Percentiles rank a stretch among this genome's conserved stretches.
Evolutionary conservation across 192 early-diverging fungal genomes (phyloP).

Genomic region (Pecoramyces ruminantium): DNA sequence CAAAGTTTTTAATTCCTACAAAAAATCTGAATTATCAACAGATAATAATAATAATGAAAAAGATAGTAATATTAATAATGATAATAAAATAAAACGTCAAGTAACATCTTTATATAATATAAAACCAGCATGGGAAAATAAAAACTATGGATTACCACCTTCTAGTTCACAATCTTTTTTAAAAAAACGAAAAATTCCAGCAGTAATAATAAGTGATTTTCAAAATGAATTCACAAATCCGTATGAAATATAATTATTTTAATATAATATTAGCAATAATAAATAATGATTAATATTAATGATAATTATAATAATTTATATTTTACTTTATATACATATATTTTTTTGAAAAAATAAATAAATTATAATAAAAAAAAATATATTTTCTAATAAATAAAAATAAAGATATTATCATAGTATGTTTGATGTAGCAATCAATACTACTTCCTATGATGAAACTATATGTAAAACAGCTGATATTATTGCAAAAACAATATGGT

Average conservation of each 20-base stretch:
- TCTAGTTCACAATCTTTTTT: slow-evolving; percentile 55
- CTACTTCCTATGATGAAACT: slow-evolving; percentile 7
- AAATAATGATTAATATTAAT: slow-evolving; percentile 7
- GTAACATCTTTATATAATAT: background rate
- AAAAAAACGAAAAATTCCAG: slow-evolving; percentile 34
- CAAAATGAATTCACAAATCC: background rate
- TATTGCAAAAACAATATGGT: background rate
- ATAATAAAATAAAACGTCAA: background rate
- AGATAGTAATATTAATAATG: too few relatives aligned
- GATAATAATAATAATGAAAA: slow-evolving; percentile 9
- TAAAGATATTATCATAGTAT: slow-evolving; percentile 43
- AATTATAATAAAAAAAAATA: too few relatives aligned
- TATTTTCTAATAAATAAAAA: too few relatives aligned
- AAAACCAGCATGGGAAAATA: background rate
- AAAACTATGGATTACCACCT: slow-evolving; percentile 38
- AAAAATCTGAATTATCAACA: slow-evolving; percentile 11
- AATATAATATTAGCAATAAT: too few relatives aligned
- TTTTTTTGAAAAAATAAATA: too few relatives aligned
- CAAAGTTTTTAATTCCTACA: slow-evolving; percentile 2
- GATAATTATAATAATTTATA: slow-evolving; percentile 10
- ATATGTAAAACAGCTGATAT: background rate
- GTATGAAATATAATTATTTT: too few relatives aligned
- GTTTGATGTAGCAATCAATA: slow-evolving; percentile 31
- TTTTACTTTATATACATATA: too few relatives aligned
- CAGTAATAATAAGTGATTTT: slow-evolving; percentile 6